A percentile compares a stretch with the other conserved stretches of the same genome.
These are phyloP conservation scores for Sugiyamaella floridensis DNA, from an alignment of 805 yeast genomes.

Conservation along the genomic window DNA sequence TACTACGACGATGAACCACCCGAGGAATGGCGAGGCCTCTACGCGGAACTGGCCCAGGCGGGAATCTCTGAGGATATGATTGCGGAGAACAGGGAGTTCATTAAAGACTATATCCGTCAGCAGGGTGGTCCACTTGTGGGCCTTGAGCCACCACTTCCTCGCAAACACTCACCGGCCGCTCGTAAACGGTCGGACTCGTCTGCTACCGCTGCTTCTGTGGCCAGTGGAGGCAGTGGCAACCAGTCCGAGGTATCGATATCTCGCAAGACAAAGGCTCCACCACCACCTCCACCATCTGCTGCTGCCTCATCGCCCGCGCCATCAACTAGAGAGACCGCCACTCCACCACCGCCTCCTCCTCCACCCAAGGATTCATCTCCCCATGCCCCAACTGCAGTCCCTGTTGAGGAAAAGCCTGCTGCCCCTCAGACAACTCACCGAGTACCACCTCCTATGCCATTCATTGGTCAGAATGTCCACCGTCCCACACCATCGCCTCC, in stretches of 20 bases:
- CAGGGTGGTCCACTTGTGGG: constrained; percentile 79
- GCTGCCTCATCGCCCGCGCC: constrained; percentile 26
- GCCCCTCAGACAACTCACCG: constrained; percentile 13
- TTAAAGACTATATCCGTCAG: constrained; percentile 66
- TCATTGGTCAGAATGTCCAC: constrained; percentile 20
- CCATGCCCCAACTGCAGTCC: constrained; percentile 13
- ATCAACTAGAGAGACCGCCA: not conserved
- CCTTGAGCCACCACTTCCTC: constrained; percentile 75
- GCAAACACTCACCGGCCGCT: constrained; percentile 35
- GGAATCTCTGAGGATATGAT: constrained; percentile 87
- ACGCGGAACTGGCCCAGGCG: constrained; percentile 61
- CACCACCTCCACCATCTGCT: constrained; percentile 24
- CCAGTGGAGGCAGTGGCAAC: constrained; percentile 3
- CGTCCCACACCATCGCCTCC: constrained; percentile 13
- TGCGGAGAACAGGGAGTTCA: constrained; percentile 76
- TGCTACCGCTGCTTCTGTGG: constrained; percentile 4
- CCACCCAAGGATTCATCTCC: constrained; percentile 11
- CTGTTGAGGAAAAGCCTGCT: constrained; percentile 5
- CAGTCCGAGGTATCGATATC: not conserved
- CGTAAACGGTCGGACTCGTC: constrained; percentile 7
- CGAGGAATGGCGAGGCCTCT: constrained; percentile 73
- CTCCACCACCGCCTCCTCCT: constrained; percentile 22
- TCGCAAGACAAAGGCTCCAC: constrained; percentile 22
- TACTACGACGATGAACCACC: constrained; percentile 79
- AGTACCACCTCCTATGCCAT: constrained; percentile 27